These are phyloP conservation scores for Pythium insidiosum DNA, from an alignment of 352 stramenopile species.

Conservation along the genomic window DNA sequence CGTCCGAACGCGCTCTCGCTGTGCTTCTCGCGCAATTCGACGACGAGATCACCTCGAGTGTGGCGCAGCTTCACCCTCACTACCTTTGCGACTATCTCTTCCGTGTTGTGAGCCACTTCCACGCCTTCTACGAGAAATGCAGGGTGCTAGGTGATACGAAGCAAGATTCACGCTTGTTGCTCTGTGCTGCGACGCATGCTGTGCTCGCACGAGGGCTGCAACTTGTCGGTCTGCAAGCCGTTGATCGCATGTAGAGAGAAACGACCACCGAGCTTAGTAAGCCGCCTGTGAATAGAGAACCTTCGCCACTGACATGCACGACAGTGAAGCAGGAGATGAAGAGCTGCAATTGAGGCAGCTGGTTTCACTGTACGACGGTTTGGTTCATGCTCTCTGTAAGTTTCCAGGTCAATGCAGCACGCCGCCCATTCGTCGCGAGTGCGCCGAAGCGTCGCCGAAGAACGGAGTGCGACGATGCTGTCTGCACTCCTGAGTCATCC, in stretches of 20 bases:
- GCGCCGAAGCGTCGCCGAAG: no score
- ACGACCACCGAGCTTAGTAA: no score
- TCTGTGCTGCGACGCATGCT: constrained; percentile 68
- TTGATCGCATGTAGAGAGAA: constrained; percentile 79
- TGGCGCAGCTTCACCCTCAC: constrained; percentile 61
- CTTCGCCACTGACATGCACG: no score
- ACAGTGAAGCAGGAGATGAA: no score
- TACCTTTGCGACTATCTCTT: constrained; percentile 81
- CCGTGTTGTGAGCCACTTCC: constrained; percentile 67
- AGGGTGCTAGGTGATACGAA: constrained; percentile 55
- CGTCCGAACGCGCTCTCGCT: constrained; percentile 53
- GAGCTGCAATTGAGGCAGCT: no score
- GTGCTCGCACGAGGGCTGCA: constrained; percentile 57
- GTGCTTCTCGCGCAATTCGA: constrained; percentile 73
- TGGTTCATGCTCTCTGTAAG: no score
- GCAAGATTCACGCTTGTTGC: constrained; percentile 59
- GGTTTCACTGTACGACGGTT: no score
- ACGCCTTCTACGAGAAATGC: constrained; percentile 78
- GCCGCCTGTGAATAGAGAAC: no score
- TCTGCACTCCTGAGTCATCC: no score
- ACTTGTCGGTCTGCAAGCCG: constrained; percentile 55
- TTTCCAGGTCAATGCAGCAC: no score
- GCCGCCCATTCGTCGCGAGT: no score
- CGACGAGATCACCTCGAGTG: constrained; percentile 47
- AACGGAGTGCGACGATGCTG: no score